phyloP scores from a whole-genome alignment of 805 yeast genomes.

The Crinitomyces ghanaensis region DNA sequence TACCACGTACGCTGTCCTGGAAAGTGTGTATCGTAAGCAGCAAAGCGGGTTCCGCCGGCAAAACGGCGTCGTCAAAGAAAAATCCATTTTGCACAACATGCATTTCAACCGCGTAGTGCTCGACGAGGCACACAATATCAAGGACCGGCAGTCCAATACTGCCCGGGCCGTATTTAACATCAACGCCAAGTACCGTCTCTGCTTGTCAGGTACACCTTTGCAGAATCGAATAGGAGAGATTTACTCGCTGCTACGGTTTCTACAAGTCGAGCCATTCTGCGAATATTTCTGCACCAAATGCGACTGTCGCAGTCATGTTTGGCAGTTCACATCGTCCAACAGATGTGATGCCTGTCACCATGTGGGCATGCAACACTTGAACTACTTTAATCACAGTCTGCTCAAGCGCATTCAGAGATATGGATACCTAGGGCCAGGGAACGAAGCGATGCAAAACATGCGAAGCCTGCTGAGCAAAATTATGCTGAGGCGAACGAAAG shows the following conservation, averaged over 20 bases:
- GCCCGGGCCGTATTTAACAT: slow-evolving; percentile 81
- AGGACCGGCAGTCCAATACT: slow-evolving; percentile 87
- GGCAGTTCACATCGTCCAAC: slow-evolving; percentile 77
- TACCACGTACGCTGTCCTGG: slow-evolving; percentile 88
- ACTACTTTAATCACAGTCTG: slow-evolving; percentile 92
- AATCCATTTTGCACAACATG: slow-evolving; percentile 60
- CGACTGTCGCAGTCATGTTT: slow-evolving; percentile 66
- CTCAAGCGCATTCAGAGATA: slow-evolving; percentile 83
- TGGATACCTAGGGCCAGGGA: slow-evolving; percentile 74
- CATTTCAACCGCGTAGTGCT: slow-evolving; percentile 75
- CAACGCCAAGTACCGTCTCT: slow-evolving; percentile 68
- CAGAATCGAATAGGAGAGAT: slow-evolving; percentile 96
- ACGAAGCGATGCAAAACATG: slow-evolving; percentile 61
- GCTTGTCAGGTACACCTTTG: slow-evolving; percentile 91
- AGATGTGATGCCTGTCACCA: slow-evolving; percentile 84
- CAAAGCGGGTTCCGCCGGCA: slow-evolving; percentile 72
- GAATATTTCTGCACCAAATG: slow-evolving; percentile 90
- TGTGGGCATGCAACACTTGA: slow-evolving; percentile 88
- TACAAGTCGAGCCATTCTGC: slow-evolving; percentile 77
- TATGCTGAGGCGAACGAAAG: slow-evolving; percentile 89
- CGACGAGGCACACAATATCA: slow-evolving; percentile 97
- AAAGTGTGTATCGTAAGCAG: slow-evolving; percentile 75
- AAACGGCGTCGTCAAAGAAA: slow-evolving; percentile 63
- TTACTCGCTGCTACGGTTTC: slow-evolving; percentile 79
- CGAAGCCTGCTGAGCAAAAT: slow-evolving; percentile 64